These are phyloP conservation scores for Neoascochyta sp. DNA, from an alignment of 2,329 filamentous ascomycete genomes.

Conservation along the genomic window DNA sequence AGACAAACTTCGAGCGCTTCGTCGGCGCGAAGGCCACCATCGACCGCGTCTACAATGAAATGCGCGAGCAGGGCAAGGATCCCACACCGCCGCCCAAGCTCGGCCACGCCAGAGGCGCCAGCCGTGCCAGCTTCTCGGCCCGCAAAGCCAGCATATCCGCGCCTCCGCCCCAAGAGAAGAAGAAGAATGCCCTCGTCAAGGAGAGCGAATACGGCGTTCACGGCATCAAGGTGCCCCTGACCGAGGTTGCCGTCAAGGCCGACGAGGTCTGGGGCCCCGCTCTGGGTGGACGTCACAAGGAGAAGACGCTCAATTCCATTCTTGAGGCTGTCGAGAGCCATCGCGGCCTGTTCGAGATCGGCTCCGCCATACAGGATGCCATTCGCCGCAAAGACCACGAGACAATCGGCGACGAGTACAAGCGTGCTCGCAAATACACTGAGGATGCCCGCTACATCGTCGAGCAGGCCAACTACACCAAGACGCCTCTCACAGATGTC, in stretches of 20 bases:
- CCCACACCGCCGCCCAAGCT: conserved; percentile 30
- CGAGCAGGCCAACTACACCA: conserved; percentile 47
- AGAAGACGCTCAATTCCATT: conserved; percentile 78
- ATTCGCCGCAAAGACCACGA: conserved; percentile 93
- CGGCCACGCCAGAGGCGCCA: conserved; percentile 64
- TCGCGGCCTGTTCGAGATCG: conserved; percentile 77
- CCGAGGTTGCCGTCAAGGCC: conserved; percentile 88
- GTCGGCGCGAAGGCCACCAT: conserved; percentile 96
- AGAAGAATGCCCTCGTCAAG: conserved; percentile 87
- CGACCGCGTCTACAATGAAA: conserved; percentile 97
- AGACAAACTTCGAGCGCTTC: conserved; percentile 97
- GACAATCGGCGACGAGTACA: conserved; percentile 79
- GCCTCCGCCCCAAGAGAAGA: conserved; percentile 51
- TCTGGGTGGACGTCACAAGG: conserved; percentile 83
- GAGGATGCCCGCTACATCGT: conserved; percentile 72
- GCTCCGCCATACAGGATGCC: conserved; percentile 70
- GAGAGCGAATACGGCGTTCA: conserved; percentile 59
- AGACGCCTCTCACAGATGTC: conserved; percentile 63
- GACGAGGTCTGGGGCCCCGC: conserved; percentile 98
- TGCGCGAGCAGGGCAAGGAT: conserved; percentile 68
- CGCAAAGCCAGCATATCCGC: conserved; percentile 46
- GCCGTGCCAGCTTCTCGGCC: conserved; percentile 55
- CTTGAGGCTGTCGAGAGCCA: conserved; percentile 73
- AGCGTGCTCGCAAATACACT: conserved; percentile 73
- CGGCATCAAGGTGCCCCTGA: conserved; percentile 74